A percentile compares a stretch with the other conserved stretches of the same genome.
These are phyloP conservation scores for Xylariaceae sp. DNA, from an alignment of 2,329 filamentous ascomycete genomes.

Conservation along the genomic window DNA sequence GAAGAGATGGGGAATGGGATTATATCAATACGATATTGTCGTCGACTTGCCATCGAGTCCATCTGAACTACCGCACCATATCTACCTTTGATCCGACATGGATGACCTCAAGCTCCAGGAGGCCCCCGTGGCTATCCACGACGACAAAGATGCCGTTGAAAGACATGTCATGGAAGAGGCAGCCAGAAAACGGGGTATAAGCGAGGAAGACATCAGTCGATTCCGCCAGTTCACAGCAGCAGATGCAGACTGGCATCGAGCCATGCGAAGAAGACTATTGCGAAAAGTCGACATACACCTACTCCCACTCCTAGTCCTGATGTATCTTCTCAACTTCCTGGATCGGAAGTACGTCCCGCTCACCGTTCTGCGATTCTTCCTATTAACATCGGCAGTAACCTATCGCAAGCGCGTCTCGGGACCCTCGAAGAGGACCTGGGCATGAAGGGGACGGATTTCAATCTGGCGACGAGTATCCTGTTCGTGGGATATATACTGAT, in stretches of 20 bases:
- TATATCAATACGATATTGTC: too few relatives aligned
- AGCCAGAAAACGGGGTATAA: conserved; percentile 16
- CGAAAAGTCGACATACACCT: conserved; percentile 49
- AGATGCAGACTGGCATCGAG: conserved; percentile 28
- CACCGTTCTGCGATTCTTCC: neutral
- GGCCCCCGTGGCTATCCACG: conserved; percentile 5
- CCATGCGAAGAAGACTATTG: conserved; percentile 34
- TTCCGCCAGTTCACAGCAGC: conserved; percentile 29
- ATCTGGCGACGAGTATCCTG: conserved; percentile 49
- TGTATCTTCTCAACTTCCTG: conserved; percentile 53
- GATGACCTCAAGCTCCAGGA: conserved; percentile 3
- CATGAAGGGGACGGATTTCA: conserved; percentile 53
- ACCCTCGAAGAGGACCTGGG: conserved; percentile 48
- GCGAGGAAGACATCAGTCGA: conserved; percentile 23
- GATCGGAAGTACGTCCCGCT: conserved; percentile 36
- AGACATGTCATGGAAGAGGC: conserved; percentile 9
- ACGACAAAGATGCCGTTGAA: neutral
- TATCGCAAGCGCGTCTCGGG: conserved; percentile 51
- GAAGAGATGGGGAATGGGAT: too few relatives aligned
- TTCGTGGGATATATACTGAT: conserved; percentile 58
- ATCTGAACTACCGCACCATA: neutral
- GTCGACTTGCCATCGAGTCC: too few relatives aligned
- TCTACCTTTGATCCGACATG: neutral
- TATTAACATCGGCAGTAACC: conserved; percentile 34
- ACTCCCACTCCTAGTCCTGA: conserved; percentile 48